Evolutionary conservation across 2,329 filamentous ascomycete genomes (phyloP).

Genomic region (Rutstroemia sydowiana): DNA sequence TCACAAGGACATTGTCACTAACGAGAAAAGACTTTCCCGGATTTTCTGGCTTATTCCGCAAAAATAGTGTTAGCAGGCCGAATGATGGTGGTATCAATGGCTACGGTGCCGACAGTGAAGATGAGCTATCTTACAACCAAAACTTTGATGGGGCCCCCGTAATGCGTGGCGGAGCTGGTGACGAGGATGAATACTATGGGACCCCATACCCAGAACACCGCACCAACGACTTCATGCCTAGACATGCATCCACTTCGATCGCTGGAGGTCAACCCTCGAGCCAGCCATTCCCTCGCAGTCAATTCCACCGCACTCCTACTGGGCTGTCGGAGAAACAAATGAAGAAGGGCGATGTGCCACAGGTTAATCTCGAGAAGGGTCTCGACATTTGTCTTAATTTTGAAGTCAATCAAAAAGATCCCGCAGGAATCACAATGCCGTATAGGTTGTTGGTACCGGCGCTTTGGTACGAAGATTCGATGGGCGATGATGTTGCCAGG

Average conservation of each 20-base stretch:
- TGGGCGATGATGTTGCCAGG: conserved; percentile 9
- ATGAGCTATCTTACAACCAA: conserved; percentile 27
- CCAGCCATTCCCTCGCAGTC: conserved; percentile 11
- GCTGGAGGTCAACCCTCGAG: conserved; percentile 16
- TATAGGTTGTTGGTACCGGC: conserved; percentile 83
- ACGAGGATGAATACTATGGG: conserved; percentile 50
- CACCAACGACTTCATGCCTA: conserved; percentile 13
- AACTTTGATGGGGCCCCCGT: conserved; percentile 15
- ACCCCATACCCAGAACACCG: conserved; percentile 14
- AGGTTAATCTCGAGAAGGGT: conserved; percentile 73
- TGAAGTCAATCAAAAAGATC: conserved; percentile 79
- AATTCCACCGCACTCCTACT: conserved; percentile 64
- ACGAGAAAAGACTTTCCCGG: conserved; percentile 44
- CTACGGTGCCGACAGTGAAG: conserved; percentile 40
- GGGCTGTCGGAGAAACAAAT: conserved; percentile 56
- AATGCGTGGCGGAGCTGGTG: conserved; percentile 32
- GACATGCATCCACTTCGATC: conserved; percentile 20
- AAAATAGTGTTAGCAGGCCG: conserved; percentile 37
- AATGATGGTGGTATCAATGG: conserved; percentile 49
- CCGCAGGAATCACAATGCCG: conserved; percentile 77
- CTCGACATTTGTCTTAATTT: conserved; percentile 84
- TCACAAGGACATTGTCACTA: conserved; percentile 54
- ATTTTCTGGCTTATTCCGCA: conserved; percentile 40
- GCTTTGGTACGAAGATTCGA: conserved; percentile 45
- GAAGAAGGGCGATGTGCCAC: conserved; percentile 45